phyloP scores from a whole-genome alignment of 768 basidiomycete genomes.

The Cyclocybe aegerita region DNA sequence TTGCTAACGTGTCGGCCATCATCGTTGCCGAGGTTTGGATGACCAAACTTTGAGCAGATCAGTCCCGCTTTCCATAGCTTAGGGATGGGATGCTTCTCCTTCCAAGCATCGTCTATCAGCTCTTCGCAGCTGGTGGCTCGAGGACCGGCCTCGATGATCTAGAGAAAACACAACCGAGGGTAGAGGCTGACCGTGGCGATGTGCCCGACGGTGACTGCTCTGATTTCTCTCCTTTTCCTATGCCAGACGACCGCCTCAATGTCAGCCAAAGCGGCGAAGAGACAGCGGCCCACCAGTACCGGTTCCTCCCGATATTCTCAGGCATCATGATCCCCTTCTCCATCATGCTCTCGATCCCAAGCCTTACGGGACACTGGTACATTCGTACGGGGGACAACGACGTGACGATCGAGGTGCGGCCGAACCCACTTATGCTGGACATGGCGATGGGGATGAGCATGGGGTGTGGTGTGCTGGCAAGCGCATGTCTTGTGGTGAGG shows the following conservation, averaged over 20 bases:
- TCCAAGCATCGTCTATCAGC: neutral
- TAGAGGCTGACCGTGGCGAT: neutral
- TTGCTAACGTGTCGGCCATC: too few relatives aligned
- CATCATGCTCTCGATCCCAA: constrained; percentile 81
- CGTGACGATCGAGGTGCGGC: constrained; percentile 40
- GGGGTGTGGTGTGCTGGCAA: constrained; percentile 66
- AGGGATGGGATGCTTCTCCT: neutral
- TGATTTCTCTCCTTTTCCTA: too few relatives aligned
- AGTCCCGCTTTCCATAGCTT: too few relatives aligned
- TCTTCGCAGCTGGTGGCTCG: neutral
- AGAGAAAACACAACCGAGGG: neutral
- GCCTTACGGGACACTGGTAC: constrained; percentile 76
- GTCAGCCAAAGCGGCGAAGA: neutral
- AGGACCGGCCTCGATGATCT: neutral
- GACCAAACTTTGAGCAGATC: too few relatives aligned
- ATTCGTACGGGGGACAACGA: constrained; percentile 50
- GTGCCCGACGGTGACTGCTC: neutral
- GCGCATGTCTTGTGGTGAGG: constrained; percentile 61
- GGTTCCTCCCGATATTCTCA: constrained; percentile 63
- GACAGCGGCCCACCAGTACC: constrained; percentile 39
- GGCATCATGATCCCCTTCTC: constrained; percentile 73
- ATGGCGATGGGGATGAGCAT: constrained; percentile 67
- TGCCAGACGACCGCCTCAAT: neutral
- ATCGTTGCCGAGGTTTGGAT: too few relatives aligned
- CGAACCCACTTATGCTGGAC: constrained; percentile 59